These are phyloP conservation scores for Hanseniaspora nectarophila DNA, from an alignment of 805 yeast species.

Conservation along the genomic window DNA sequence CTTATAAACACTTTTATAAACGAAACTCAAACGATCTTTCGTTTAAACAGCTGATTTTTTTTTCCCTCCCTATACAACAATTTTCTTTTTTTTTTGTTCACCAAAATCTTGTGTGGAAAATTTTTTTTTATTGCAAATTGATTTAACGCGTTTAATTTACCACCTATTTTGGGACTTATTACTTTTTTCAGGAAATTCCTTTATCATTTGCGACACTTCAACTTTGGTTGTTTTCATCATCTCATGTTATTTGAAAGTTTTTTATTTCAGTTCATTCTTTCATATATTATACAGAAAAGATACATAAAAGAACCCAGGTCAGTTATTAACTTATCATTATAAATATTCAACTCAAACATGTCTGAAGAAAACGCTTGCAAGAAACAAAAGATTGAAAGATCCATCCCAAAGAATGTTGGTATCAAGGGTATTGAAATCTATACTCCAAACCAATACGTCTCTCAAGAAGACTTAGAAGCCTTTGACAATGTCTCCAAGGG, in stretches of 20 bases:
- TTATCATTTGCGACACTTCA: not conserved
- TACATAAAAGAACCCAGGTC: not conserved
- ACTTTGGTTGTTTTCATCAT: not conserved
- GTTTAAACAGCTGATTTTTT: not conserved
- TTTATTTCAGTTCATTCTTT: too few species aligned
- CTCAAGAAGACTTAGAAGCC: constrained; percentile 76
- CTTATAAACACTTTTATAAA: not conserved
- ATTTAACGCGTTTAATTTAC: constrained; percentile 6
- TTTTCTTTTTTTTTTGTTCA: not conserved
- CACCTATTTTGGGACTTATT: not conserved
- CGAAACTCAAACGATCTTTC: not conserved
- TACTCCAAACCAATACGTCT: constrained; percentile 72
- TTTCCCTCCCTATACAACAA: not conserved
- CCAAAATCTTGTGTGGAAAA: constrained; percentile 1
- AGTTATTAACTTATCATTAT: not conserved
- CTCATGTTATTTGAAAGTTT: too few species aligned
- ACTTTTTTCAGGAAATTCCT: not conserved
- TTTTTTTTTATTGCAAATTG: not conserved
- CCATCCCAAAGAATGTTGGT: constrained; percentile 70
- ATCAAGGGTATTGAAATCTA: constrained; percentile 92
- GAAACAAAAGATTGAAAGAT: constrained; percentile 11
- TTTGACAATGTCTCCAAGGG: constrained; percentile 82
- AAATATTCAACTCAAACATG: not conserved
- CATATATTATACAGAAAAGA: too few species aligned
- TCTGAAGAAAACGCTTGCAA: constrained; percentile 9